These are phyloP conservation scores for Volvariella surrecta DNA, from an alignment of 1,284 basidiomycete genomes.

Conservation along the genomic window DNA sequence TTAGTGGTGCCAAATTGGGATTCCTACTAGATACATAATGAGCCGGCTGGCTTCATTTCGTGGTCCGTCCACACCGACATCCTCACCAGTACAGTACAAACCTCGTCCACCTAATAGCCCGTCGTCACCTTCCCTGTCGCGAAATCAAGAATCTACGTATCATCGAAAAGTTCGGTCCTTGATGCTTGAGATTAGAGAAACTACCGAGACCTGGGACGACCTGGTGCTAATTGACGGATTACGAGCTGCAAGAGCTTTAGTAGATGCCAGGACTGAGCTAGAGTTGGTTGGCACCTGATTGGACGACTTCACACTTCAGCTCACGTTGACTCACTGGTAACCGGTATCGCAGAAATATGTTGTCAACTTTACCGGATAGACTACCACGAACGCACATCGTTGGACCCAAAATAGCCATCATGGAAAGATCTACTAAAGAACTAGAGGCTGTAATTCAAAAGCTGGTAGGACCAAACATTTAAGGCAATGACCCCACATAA, in stretches of 20 bases:
- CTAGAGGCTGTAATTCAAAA: slow-evolving; percentile 53
- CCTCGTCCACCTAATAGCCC: slow-evolving; percentile 27
- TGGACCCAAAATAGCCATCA: slow-evolving; percentile 51
- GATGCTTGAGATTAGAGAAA: slow-evolving; percentile 52
- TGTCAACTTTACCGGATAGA: slow-evolving; percentile 43
- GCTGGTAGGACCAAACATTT: slow-evolving; percentile 46
- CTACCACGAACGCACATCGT: slow-evolving; percentile 51
- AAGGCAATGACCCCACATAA: too few relatives aligned
- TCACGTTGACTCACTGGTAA: slow-evolving; percentile 7
- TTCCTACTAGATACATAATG: slow-evolving; percentile 12
- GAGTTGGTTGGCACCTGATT: slow-evolving; percentile 42
- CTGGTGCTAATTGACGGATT: slow-evolving; percentile 68
- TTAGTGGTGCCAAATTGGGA: too few relatives aligned
- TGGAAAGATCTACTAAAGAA: slow-evolving; percentile 55
- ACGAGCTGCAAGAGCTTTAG: slow-evolving; percentile 50
- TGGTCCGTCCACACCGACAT: slow-evolving; percentile 64
- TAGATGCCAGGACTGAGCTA: slow-evolving; percentile 69
- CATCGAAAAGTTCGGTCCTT: slow-evolving; percentile 61
- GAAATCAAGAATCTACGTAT: slow-evolving; percentile 53
- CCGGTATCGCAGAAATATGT: slow-evolving; percentile 42
- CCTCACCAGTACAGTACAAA: slow-evolving; percentile 47
- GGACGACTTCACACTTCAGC: slow-evolving; percentile 1
- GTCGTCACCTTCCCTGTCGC: slow-evolving; percentile 45
- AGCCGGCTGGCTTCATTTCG: slow-evolving; percentile 64
- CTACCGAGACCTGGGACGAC: slow-evolving; percentile 67